Evolutionary conservation across 176 grass and related monocot genomes (phyloP).

Genomic region (Eleusine indica): DNA sequence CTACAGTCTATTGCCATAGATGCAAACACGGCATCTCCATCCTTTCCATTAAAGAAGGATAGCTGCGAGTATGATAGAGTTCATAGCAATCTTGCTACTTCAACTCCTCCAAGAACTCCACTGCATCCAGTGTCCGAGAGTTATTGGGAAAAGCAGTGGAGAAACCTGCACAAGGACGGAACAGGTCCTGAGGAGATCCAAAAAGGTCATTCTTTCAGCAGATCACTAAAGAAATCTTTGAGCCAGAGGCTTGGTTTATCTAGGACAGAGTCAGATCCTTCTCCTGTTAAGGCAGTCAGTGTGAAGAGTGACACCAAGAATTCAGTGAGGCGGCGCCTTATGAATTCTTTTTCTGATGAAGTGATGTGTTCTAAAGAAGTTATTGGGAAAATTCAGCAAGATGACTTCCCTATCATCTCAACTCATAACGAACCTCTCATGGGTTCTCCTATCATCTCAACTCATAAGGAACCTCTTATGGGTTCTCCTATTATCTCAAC

Average conservation of each 20-base stretch:
- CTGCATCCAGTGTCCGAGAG: slow-evolving; percentile 62
- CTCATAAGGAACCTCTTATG: no score
- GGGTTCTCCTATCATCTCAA: slow-evolving; percentile 8
- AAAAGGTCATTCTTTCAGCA: slow-evolving; percentile 43
- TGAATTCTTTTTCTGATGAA: slow-evolving; percentile 52
- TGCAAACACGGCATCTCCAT: slow-evolving; percentile 51
- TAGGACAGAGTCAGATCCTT: slow-evolving; percentile 73
- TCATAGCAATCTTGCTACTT: slow-evolving; percentile 45
- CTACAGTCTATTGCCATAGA: slow-evolving; percentile 72
- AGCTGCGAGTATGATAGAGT: slow-evolving; percentile 40
- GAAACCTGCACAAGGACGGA: slow-evolving; percentile 69
- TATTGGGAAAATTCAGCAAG: slow-evolving; percentile 45
- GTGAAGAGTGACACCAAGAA: slow-evolving; percentile 30
- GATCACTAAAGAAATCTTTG: slow-evolving; percentile 59
- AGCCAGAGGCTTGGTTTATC: slow-evolving; percentile 58
- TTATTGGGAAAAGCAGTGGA: slow-evolving; percentile 99
- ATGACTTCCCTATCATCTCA: slow-evolving; percentile 42
- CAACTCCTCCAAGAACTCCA: slow-evolving; percentile 63
- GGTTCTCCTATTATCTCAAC: slow-evolving; percentile 17
- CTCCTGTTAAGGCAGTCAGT: slow-evolving; percentile 41
- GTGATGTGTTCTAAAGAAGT: slow-evolving; percentile 28
- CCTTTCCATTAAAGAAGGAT: slow-evolving; percentile 52
- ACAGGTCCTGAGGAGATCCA: slow-evolving; percentile 44
- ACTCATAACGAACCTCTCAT: slow-evolving; percentile 30
- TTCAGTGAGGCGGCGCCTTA: slow-evolving; percentile 60